Percentiles rank a stretch among this genome's conserved stretches.
These are phyloP conservation scores for Colletotrichum lindemuthianum DNA, from an alignment of 2,329 filamentous ascomycete species.

Conservation along the genomic window DNA sequence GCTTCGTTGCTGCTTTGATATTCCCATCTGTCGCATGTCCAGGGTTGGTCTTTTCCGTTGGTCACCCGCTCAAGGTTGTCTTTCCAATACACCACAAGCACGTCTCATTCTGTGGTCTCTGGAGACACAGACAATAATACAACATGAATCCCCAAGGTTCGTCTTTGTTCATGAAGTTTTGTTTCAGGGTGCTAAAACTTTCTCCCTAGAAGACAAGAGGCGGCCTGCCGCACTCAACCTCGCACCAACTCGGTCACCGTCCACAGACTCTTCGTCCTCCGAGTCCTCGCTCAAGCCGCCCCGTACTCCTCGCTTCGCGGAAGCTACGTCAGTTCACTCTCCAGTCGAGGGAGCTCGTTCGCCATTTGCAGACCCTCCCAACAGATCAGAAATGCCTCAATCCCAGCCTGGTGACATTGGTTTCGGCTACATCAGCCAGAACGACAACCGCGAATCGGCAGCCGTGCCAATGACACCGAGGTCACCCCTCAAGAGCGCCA, in stretches of 20 bases:
- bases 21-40: conserved; percentile 41
- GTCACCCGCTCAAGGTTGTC: conserved; percentile 25
- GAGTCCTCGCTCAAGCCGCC: conserved; percentile 71
- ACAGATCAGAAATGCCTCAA: conserved; percentile 66
- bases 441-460: conserved; percentile 61
- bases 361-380: conserved; percentile 69
- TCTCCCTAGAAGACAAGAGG: conserved; percentile 62
- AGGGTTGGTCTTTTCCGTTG: conserved; percentile 29
- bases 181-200: conserved; percentile 39
- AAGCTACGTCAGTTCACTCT: conserved; percentile 82
- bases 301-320: conserved; percentile 81
- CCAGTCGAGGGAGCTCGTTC: conserved; percentile 70
- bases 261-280: conserved; percentile 62
- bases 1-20: conserved; percentile 48
- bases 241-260: conserved; percentile 58
- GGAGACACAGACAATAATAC: conserved; percentile 33
- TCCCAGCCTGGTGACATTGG: conserved; percentile 86
- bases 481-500: conserved; percentile 87
- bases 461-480: conserved; percentile 74
- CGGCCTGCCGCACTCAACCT: conserved; percentile 67
- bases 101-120: conserved; percentile 27
- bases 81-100: conserved; percentile 36
- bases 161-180: conserved; percentile 40
- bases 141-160: conserved; percentile 54
- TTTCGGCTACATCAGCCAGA: conserved; percentile 83